Conservation (phyloP, 208 protist species). For the Acanthamoeba divionensis region DNA sequence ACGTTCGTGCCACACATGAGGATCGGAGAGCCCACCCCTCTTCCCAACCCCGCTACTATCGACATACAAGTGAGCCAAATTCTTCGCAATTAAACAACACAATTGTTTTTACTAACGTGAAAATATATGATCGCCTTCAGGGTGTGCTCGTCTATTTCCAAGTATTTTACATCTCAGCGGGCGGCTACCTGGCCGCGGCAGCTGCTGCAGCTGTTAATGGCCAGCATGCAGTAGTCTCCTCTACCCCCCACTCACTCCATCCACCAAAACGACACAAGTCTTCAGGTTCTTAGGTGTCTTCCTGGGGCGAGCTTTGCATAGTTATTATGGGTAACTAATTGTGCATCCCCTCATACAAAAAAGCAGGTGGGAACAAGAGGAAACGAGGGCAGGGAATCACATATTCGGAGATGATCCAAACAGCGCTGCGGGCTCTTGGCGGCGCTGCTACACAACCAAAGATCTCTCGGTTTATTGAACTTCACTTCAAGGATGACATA, state of each 20-base stretch:
- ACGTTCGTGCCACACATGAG: not conserved
- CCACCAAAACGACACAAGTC: no score
- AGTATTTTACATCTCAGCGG: slow-evolving; percentile 15
- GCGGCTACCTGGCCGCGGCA: no score
- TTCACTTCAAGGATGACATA: slow-evolving; percentile 9
- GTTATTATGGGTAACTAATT: no score
- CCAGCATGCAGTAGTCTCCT: no score
- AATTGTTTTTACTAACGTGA: no score
- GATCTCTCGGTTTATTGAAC: not conserved
- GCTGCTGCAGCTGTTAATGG: not conserved
- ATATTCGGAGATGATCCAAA: slow-evolving; percentile 47
- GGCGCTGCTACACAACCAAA: not conserved
- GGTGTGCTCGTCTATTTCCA: slow-evolving; percentile 29
- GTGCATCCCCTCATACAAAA: no score
- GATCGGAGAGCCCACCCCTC: not conserved
- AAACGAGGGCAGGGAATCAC: slow-evolving; percentile 34
- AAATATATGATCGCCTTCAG: no score
- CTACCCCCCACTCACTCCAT: no score
- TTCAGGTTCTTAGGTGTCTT: no score
- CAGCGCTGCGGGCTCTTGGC: not conserved
- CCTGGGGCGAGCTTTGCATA: no score
- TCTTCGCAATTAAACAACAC: no score
- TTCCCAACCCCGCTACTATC: not conserved
- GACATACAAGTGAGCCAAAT: no score
- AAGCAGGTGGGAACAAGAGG: not conserved